Base-by-base conservation (phyloP, 352 stramenopile species). In the Phytophthora crassamura region DNA sequence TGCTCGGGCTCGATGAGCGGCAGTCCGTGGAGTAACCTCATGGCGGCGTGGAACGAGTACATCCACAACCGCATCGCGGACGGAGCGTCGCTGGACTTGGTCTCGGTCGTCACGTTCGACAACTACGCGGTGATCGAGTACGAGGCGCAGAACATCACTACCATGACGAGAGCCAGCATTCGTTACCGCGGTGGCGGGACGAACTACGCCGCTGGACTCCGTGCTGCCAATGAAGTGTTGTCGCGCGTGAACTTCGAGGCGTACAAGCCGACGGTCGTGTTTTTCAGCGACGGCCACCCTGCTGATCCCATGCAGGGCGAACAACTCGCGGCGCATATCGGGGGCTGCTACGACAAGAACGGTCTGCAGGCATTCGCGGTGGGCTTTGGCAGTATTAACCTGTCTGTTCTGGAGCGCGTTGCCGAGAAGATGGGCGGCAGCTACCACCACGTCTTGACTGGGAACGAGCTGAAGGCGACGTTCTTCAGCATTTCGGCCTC, bases 401-500 rank as follows among this genome's bases (percentile, higher is more conserved):
- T 93, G 50, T 54, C 55, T 2, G 55, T 90, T 0, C 45, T 95
- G 56, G 45, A 93, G 64, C 74, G 71, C 42, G 59, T 94, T 0
- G 84, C 84, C 6, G 48, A 75, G 10, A 77, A 71, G 15, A 49
- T 95, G 15, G 81, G 82, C 14, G 88, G 88, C 0, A 55, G 67
- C 8, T 95, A 90, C 46, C 72, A 84, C 47, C 74, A 88, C 2
- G 83, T 82, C 14, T 66, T 94, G 8, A 78, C 76, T 0, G 82
- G 82, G 3, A 84, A 77, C 6, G 88, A 94, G 47, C 56, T 94
- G 30, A 90, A 90, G 64, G 64, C 75, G 16, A 89, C 82, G 35
- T 93, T 95, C 47, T 74, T 82, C 59, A 76, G 72, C 15, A 95
- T 94, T 47, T 91, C 82, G 3, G 82, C 84, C 7, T 93, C 88